phyloP scores from a whole-genome alignment of 805 yeast species.

The Saccharomycopsis guyanensis region DNA sequence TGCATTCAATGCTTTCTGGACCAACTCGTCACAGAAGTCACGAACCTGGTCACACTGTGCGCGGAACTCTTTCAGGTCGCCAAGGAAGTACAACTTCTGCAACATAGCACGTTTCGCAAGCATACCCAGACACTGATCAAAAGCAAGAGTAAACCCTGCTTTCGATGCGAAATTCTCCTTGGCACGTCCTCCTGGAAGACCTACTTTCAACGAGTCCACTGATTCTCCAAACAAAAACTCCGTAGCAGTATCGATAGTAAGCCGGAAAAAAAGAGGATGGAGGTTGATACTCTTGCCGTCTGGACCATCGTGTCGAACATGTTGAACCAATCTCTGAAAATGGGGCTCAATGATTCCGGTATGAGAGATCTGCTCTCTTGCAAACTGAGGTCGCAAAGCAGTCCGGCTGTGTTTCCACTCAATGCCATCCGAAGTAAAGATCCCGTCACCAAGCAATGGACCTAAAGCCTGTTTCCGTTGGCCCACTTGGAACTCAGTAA shows the following conservation, averaged over 20 bases:
- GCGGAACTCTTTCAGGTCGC: background rate
- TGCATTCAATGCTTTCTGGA: background rate
- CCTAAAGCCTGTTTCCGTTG: background rate
- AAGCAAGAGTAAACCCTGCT: background rate
- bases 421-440: background rate
- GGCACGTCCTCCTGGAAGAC: background rate
- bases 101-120: background rate
- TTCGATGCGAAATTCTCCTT: background rate
- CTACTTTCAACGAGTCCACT: background rate
- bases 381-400: background rate
- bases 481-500: background rate
- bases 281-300: background rate
- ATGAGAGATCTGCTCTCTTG: background rate
- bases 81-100: background rate
- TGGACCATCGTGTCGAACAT: background rate
- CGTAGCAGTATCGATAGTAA: background rate
- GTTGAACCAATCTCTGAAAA: background rate
- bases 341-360: background rate
- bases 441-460: background rate
- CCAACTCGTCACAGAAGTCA: background rate
- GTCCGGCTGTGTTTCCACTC: background rate
- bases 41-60: background rate
- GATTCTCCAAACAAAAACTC: background rate
- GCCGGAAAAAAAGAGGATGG: background rate
- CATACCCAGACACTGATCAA: background rate